Percentiles rank a stretch among this genome's conserved stretches.
These are phyloP conservation scores for Monosporascus sp. DNA, from an alignment of 2,329 filamentous ascomycete genomes.

Conservation along the genomic window DNA sequence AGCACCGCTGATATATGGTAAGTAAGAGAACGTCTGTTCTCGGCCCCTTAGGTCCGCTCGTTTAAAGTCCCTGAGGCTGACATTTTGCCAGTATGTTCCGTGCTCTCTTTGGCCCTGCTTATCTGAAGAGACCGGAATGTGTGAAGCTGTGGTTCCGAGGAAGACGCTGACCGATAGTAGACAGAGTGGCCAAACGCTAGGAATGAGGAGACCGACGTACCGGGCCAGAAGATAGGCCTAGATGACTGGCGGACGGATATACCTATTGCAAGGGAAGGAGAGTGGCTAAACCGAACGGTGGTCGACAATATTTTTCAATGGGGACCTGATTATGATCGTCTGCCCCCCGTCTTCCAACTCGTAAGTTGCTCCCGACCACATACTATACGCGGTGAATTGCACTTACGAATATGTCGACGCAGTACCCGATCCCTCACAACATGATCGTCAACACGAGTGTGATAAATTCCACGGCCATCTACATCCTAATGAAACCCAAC, in stretches of 20 bases:
- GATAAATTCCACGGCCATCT: conserved; percentile 48
- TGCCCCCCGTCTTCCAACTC: conserved; percentile 49
- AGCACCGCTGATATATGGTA: conserved; percentile 51
- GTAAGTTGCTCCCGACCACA: conserved; percentile 33
- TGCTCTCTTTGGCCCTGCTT: not conserved
- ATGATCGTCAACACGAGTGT: conserved; percentile 54
- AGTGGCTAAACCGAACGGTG: conserved; percentile 49
- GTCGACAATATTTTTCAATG: conserved; percentile 69
- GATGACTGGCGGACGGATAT: conserved; percentile 34
- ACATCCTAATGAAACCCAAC: conserved; percentile 53
- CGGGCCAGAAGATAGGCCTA: conserved; percentile 27
- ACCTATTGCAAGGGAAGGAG: conserved; percentile 22
- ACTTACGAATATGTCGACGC: not conserved
- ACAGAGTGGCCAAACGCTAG: conserved; percentile 48
- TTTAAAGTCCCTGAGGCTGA: not conserved
- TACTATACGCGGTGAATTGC: not conserved
- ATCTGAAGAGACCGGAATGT: not conserved
- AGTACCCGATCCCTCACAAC: conserved; percentile 59
- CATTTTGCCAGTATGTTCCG: not conserved
- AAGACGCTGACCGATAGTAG: conserved; percentile 19
- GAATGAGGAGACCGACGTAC: conserved; percentile 27
- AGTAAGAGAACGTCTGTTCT: not conserved
- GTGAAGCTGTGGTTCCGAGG: not conserved
- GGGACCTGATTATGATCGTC: conserved; percentile 45
- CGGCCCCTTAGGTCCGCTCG: not conserved